Evolutionary conservation across 148 eudicot genomes (phyloP), one percentile per base, ranked within the genome.

Genomic region (Amaranthus palmeri): DNA sequence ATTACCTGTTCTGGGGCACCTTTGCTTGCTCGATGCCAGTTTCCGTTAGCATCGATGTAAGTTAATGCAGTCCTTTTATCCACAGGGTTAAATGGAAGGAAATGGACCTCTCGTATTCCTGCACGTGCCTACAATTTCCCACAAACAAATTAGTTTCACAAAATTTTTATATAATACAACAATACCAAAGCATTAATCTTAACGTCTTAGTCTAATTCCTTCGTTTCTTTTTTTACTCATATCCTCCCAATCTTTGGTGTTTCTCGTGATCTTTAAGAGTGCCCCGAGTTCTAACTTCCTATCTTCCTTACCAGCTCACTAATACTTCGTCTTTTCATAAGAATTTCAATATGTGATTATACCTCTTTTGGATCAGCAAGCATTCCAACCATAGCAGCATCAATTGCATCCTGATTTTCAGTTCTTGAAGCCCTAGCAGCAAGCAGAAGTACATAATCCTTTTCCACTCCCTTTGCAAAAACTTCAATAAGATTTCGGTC

Each of bases 1-100:
- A 10, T 10, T 82, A 89, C 95, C 95, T 89, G 96, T 69, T 90
- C 96, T 54, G 96, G 96, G 12, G 96, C 96, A 57, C 96, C 96
- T 84, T 90, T 90, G 83, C 96, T 87, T 36, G 85, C 87, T 72
- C 96, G 79, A 63, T 86, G 85, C 96, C 87, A 84, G 36, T 86
- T 80, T 58, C 88, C 96, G 54, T 63, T 71, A 4, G 63, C 52
- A 70, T 90, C 96, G 40, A 85, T 76, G 78, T 90, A 90, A 10
- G 96, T 90, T 70, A 90, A 68, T 56, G 96, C 96, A 57, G 96
- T 90, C 71, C 96, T 81, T 81, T 90, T 90, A 74, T 90, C 96
- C 61, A 85, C 87, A 3, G 96, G 96, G 72, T 90, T 90, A 69
- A 90, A 90, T 14, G 96, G 96, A 45, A 90, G 74, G 75, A 90